Conservation (phyloP, 2,329 filamentous ascomycete species). For the Neofusicoccum laricinum region DNA sequence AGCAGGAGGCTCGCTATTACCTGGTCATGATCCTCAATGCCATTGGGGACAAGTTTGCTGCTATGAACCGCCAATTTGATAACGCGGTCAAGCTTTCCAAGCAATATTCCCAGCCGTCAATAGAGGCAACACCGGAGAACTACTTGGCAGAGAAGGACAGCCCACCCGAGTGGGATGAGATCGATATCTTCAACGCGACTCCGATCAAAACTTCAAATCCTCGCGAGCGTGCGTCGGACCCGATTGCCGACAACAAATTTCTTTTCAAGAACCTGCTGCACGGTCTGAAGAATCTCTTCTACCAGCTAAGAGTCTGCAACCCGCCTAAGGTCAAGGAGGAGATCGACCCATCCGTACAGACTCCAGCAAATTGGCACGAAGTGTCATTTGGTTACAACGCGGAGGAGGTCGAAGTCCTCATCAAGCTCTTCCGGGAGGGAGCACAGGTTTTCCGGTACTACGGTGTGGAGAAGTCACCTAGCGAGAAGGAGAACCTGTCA, state of each 20-base stretch:
- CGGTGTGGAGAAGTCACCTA: slow-evolving; percentile 74
- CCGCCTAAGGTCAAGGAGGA: slow-evolving; percentile 52
- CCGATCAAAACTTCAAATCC: slow-evolving; percentile 95
- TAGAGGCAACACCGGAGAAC: slow-evolving; percentile 67
- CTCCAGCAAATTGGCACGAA: slow-evolving; percentile 88
- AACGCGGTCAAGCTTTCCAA: slow-evolving; percentile 93
- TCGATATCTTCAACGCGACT: slow-evolving; percentile 93
- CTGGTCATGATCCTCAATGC: slow-evolving; percentile 96
- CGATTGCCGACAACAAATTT: slow-evolving; percentile 95
- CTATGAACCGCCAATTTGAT: slow-evolving; percentile 94
- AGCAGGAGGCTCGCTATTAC: slow-evolving; percentile 91
- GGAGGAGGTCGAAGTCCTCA: slow-evolving; percentile 93
- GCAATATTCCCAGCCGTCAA: slow-evolving; percentile 64
- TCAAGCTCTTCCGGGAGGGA: slow-evolving; percentile 95
- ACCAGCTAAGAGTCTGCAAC: slow-evolving; percentile 89
- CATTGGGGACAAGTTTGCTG: slow-evolving; percentile 95
- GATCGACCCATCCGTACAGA: slow-evolving; percentile 69
- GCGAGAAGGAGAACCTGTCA: slow-evolving; percentile 72
- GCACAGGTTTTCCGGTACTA: slow-evolving; percentile 97
- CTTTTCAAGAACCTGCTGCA: slow-evolving; percentile 96
- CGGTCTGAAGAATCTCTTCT: slow-evolving; percentile 93
- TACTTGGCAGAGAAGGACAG: slow-evolving; percentile 80
- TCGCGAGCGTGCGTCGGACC: slow-evolving; percentile 82
- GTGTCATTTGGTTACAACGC: slow-evolving; percentile 95
- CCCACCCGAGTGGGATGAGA: slow-evolving; percentile 93